Conservation (phyloP, 305 asterid species). For the Solanum aculeatissimum region DNA sequence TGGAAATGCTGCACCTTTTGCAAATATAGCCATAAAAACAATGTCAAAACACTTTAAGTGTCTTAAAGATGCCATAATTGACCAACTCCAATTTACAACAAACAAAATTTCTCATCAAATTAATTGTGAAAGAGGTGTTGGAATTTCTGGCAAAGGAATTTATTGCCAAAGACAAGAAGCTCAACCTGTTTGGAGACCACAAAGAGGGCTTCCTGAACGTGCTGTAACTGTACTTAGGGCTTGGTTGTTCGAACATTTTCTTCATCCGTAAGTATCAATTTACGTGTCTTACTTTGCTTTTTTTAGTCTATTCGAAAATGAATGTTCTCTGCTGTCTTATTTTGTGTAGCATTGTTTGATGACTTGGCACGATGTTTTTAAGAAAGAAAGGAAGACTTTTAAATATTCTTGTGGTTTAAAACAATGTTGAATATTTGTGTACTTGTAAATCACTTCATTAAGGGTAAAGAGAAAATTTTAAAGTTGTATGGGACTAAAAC, state of each 20-base stretch:
- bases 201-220: constrained; percentile 93
- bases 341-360: no score
- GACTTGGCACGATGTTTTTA: no score
- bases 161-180: constrained; percentile 27
- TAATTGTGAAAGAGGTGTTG: constrained; percentile 26
- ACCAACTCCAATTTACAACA: constrained; percentile 53
- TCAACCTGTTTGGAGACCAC: constrained; percentile 94
- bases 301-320: background rate
- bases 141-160: constrained; percentile 20
- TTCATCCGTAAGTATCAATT: constrained; percentile 69
- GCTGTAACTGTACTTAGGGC: constrained; percentile 88
- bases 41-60: constrained; percentile 64
- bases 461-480: no score
- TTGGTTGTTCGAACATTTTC: constrained; percentile 86
- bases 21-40: constrained; percentile 60
- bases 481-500: no score
- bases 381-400: no score
- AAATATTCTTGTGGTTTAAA: no score
- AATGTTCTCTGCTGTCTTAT: background rate
- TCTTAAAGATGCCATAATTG: constrained; percentile 59
- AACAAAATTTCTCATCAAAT: constrained; percentile 28
- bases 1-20: constrained; percentile 77
- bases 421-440: no score
- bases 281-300: background rate
- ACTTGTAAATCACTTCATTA: no score